Conservation (phyloP, 2,329 filamentous ascomycete genomes). For the Sordariomycetes sp. region DNA sequence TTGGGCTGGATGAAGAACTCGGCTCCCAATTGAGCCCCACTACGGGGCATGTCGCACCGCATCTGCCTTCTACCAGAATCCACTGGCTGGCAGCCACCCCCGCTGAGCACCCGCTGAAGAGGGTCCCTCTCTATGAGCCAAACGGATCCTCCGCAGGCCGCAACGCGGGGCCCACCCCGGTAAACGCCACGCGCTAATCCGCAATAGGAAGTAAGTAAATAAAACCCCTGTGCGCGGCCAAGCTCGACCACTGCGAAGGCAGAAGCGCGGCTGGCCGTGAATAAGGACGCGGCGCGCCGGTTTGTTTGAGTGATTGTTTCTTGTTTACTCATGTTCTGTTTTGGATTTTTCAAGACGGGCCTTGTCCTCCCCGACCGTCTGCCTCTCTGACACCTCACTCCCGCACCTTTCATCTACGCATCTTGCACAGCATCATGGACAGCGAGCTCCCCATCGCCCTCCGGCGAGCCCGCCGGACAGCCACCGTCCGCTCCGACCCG, state of each 20-base stretch:
- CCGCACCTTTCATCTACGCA: not conserved
- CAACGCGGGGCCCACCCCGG: not conserved
- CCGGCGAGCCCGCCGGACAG: slow-evolving; percentile 39
- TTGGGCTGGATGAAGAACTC: no score
- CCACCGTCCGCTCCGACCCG: slow-evolving; percentile 17
- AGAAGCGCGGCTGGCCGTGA: slow-evolving; percentile 4
- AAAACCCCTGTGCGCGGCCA: slow-evolving; percentile 13
- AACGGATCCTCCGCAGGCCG: not conserved
- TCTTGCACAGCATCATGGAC: slow-evolving; percentile 13
- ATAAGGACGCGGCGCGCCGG: slow-evolving; percentile 5
- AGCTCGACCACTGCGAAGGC: not conserved
- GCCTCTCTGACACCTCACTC: not conserved
- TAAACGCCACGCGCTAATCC: slow-evolving; percentile 18
- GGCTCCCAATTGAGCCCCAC: no score
- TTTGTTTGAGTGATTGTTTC: not conserved
- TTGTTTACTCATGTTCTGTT: not conserved
- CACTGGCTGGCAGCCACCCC: not conserved
- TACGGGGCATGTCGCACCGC: no score
- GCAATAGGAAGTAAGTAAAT: slow-evolving; percentile 35
- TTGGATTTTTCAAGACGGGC: not conserved
- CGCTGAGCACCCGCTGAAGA: not conserved
- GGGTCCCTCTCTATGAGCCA: not conserved
- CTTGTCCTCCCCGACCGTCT: not conserved
- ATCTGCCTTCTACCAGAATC: no score
- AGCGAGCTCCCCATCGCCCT: slow-evolving; percentile 43